Evolutionary conservation across 73 alveolate genomes (phyloP).

Genomic region (Paramecium octaurelia): DNA sequence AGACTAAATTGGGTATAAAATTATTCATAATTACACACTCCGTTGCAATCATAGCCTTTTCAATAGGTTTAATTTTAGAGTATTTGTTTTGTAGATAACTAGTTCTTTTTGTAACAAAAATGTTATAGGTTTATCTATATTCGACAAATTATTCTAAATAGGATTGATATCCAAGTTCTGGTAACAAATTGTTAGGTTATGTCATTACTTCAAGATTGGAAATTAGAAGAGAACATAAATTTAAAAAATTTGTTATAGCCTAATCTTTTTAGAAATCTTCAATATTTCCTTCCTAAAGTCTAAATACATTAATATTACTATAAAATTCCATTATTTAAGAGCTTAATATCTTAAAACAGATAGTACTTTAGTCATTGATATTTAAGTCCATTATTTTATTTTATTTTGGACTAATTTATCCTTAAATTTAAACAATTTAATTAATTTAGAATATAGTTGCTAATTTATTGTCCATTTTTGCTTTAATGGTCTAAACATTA

Average conservation of each 20-base stretch:
- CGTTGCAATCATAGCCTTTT: background rate
- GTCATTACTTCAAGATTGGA: background rate
- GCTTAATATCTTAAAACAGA: background rate
- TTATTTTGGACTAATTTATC: background rate
- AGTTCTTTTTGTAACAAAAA: background rate
- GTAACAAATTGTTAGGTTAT: background rate
- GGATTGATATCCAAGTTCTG: background rate
- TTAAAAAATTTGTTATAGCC: background rate
- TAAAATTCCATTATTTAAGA: background rate
- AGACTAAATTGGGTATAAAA: background rate
- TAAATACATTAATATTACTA: background rate
- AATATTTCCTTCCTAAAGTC: background rate
- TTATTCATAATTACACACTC: slow-evolving; percentile 14
- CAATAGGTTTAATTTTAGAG: background rate
- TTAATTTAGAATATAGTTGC: background rate
- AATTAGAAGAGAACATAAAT: background rate
- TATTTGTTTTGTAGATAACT: background rate
- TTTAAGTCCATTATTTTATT: background rate
- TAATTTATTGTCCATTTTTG: background rate
- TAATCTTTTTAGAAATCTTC: background rate
- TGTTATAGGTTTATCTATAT: background rate
- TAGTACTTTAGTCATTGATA: background rate
- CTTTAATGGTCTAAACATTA: background rate
- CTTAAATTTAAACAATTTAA: background rate
- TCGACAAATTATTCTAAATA: background rate